phyloP scores from a whole-genome alignment of 495 filamentous ascomycete genomes.

The Cercophora sp. region DNA sequence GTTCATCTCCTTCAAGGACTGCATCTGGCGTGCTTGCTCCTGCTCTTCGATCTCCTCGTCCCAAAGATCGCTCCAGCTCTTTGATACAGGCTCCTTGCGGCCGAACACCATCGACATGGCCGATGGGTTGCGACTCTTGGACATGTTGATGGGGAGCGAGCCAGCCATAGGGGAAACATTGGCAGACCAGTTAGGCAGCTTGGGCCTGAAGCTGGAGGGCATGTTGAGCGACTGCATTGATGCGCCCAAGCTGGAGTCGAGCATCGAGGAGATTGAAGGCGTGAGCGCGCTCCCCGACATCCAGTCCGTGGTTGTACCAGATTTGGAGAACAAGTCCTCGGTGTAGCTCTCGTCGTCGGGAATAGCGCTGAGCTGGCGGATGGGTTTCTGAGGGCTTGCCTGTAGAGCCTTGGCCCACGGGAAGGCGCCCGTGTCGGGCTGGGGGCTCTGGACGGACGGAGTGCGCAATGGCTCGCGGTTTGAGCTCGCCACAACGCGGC shows the following conservation, averaged over 20 bases:
- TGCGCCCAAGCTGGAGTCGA: constrained; percentile 71
- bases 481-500: constrained; percentile 66
- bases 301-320: constrained; percentile 70
- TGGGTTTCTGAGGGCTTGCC: constrained; percentile 64
- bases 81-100: constrained; percentile 70
- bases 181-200: constrained; percentile 28
- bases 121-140: constrained; percentile 55
- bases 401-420: constrained; percentile 93
- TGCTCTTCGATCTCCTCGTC: constrained; percentile 81
- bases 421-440: constrained; percentile 75
- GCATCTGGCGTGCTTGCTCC: constrained; percentile 56
- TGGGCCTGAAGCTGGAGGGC: constrained; percentile 35
- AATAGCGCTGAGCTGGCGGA: constrained; percentile 84
- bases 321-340: constrained; percentile 86
- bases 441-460: constrained; percentile 87
- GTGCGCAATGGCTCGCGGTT: constrained; percentile 95
- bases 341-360: constrained; percentile 68
- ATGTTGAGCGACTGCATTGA: constrained; percentile 58
- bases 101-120: constrained; percentile 76
- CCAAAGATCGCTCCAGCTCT: constrained; percentile 97
- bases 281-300: constrained; percentile 62
- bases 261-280: constrained; percentile 72
- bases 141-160: constrained; percentile 71
- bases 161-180: constrained; percentile 55
- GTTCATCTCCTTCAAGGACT: constrained; percentile 67